Percentiles rank a stretch among this genome's conserved stretches.
Conservation (phyloP, 108 stramenopile genomes). For the Parietichytrium sp. region DNA sequence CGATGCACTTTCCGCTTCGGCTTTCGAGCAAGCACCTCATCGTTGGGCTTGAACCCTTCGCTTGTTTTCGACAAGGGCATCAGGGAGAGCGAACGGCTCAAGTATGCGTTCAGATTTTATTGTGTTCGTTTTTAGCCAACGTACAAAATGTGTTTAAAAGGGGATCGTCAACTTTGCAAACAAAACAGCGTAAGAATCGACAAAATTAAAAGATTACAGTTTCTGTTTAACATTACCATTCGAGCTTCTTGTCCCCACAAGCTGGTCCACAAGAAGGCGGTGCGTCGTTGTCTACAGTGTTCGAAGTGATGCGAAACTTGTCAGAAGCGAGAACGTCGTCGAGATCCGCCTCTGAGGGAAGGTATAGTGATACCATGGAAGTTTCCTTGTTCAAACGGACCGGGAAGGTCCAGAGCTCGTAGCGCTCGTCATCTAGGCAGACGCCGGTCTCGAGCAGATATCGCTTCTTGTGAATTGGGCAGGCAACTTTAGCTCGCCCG, state of each 20-base stretch:
- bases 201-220: too few species aligned
- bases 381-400: conserved; percentile 67
- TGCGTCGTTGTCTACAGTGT: neutral
- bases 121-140: too few species aligned
- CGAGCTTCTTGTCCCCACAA: conserved; percentile 3
- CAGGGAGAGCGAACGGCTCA: too few species aligned
- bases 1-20: too few species aligned
- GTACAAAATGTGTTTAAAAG: too few species aligned
- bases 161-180: too few species aligned
- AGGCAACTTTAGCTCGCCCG: conserved; percentile 80
- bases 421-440: conserved; percentile 69
- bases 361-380: conserved; percentile 74
- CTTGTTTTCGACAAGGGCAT: too few species aligned
- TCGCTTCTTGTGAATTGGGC: conserved; percentile 87
- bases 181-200: too few species aligned
- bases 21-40: too few species aligned
- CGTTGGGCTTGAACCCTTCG: too few species aligned
- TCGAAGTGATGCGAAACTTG: conserved; percentile 65
- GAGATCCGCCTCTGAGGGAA: conserved; percentile 73
- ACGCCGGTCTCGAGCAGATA: conserved; percentile 73
- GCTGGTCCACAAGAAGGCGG: neutral
- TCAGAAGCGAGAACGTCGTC: conserved; percentile 80
- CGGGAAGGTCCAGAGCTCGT: conserved; percentile 78
- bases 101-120: too few species aligned
- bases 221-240: too few species aligned